These are phyloP conservation scores for Brachypodium distachyon DNA, from an alignment of 202 grass and related monocot genomes.

Conservation along the genomic window DNA sequence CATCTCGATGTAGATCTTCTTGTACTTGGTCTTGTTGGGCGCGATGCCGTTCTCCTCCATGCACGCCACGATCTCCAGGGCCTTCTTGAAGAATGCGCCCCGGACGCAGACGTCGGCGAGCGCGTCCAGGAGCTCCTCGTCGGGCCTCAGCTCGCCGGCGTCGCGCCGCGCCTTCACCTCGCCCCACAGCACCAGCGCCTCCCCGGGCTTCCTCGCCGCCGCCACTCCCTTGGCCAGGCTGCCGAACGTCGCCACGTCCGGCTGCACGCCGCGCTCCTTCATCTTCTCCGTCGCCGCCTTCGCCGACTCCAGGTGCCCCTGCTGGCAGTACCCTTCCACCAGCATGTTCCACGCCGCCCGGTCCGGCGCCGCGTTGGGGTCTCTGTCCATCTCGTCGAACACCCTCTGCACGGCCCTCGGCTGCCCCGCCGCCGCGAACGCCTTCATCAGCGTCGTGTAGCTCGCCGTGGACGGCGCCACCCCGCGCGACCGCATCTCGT, in stretches of 20 bases:
- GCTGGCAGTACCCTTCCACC: constrained; percentile 57
- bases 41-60: constrained; percentile 89
- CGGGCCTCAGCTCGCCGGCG: constrained; percentile 30
- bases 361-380: constrained; percentile 60
- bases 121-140: constrained; percentile 67
- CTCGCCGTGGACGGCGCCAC: constrained; percentile 69
- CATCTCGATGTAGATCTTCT: constrained; percentile 89
- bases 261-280: constrained; percentile 43
- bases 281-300: constrained; percentile 67
- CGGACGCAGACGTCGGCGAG: constrained; percentile 76
- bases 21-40: constrained; percentile 91
- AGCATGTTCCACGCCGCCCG: constrained; percentile 87
- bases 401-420: constrained; percentile 71
- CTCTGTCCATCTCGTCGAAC: constrained; percentile 78
- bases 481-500: constrained; percentile 65
- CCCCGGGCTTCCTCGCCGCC: constrained; percentile 56
- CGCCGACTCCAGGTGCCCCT: constrained; percentile 45
- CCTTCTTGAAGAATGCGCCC: constrained; percentile 76
- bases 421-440: constrained; percentile 65
- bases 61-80: constrained; percentile 84
- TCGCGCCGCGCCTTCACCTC: constrained; percentile 67
- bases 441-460: constrained; percentile 97
- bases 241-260: constrained; percentile 67
- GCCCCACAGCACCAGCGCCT: constrained; percentile 77
- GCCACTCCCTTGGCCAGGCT: constrained; percentile 71